A percentile compares a stretch with the other conserved stretches of the same genome.
phyloP scores from a whole-genome alignment of 2,329 filamentous ascomycete genomes.

The Penicillium capsulatum region DNA sequence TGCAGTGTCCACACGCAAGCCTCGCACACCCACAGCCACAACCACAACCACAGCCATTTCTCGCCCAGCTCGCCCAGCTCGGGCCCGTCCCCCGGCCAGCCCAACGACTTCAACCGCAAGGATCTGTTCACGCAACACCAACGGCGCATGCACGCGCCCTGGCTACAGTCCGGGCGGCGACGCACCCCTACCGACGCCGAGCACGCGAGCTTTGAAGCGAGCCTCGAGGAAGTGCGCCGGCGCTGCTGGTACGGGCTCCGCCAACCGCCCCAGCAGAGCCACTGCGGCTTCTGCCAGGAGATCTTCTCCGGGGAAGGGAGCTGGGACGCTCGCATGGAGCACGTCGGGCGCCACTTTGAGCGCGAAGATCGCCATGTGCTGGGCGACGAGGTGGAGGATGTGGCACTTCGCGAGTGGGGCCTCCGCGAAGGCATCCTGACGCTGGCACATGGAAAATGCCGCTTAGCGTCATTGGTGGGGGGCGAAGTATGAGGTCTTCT shows the following conservation, averaged over 20 bases:
- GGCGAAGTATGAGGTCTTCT: constrained; percentile 6
- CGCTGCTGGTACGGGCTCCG: constrained; percentile 61
- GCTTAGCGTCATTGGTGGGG: constrained; percentile 17
- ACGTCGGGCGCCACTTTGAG: constrained; percentile 77
- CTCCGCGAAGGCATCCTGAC: constrained; percentile 32
- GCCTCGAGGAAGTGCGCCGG: constrained; percentile 54
- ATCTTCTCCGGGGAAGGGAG: constrained; percentile 59
- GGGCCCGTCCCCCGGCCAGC: constrained; percentile 33
- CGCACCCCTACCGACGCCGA: constrained; percentile 26
- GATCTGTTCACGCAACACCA: constrained; percentile 88
- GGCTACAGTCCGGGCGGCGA: constrained; percentile 47
- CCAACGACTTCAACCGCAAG: constrained; percentile 80
- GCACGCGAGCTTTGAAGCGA: constrained; percentile 45
- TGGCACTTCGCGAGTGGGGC: constrained; percentile 41
- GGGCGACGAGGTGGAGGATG: constrained; percentile 36
- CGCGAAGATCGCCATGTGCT: constrained; percentile 41
- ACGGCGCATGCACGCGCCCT: constrained; percentile 72
- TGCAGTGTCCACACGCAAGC: constrained; percentile 41
- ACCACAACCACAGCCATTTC: constrained; percentile 17
- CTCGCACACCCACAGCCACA: background rate
- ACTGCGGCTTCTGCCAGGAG: constrained; percentile 56
- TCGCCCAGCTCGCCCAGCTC: constrained; percentile 6
- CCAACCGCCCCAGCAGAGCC: constrained; percentile 57
- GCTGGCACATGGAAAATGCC: constrained; percentile 18
- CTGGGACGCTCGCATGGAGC: constrained; percentile 84